Evolutionary conservation across 306 rosid species (phyloP).

Genomic region (Cucumis hystrix): DNA sequence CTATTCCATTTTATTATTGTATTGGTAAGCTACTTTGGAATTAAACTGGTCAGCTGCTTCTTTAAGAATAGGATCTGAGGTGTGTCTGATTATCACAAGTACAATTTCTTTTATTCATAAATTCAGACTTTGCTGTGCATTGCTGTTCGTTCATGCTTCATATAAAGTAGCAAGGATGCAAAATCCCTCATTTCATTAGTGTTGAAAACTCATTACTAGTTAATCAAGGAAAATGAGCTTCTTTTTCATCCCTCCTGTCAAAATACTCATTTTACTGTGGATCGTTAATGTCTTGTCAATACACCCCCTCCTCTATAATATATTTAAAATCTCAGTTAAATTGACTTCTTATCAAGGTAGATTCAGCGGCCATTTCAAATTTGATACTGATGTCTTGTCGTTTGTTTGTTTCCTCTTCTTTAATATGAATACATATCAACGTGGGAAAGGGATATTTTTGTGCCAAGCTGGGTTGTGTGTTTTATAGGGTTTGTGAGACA

Average conservation of each 20-base stretch:
- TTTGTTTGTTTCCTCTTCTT: neutral
- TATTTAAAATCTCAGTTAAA: neutral
- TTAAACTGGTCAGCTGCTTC: neutral
- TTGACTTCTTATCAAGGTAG: neutral
- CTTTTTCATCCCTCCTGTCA: neutral
- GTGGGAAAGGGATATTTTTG: neutral
- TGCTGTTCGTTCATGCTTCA: neutral
- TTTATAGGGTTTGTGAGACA: neutral
- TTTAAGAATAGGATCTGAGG: neutral
- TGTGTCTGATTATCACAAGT: neutral
- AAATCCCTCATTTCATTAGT: neutral
- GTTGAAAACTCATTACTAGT: neutral
- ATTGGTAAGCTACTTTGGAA: conserved; percentile 43
- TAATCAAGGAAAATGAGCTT: neutral
- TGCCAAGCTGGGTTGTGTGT: neutral
- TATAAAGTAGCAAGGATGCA: neutral
- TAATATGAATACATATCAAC: neutral
- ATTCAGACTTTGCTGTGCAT: neutral
- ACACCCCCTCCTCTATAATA: neutral
- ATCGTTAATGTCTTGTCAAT: neutral
- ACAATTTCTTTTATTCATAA: neutral
- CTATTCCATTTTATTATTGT: conserved; percentile 90
- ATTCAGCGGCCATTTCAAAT: neutral
- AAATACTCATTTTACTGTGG: neutral
- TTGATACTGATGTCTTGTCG: neutral